Evolutionary conservation across 106 monocot species (phyloP), one percentile per base, ranked within the genome.

Genomic region (Alisma plantagoaquatica): DNA sequence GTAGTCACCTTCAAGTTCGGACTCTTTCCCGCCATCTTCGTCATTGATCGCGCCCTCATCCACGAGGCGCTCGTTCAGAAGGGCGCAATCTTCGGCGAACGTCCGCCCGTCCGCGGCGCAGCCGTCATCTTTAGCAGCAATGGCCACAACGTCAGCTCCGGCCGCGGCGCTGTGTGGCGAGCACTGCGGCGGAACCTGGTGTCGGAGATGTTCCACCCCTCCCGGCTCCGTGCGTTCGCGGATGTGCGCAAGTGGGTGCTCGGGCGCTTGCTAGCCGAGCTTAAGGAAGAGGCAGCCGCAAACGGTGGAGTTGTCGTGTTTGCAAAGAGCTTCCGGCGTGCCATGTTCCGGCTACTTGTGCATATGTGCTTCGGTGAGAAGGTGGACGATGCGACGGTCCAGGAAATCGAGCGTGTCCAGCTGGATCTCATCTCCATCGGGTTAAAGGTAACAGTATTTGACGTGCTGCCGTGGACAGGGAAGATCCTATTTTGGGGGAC

Each of bases 101-200:
- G 65, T 1, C 66, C 66, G 1, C 31, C 25, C 1, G 30, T 7
- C 1, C 10, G 20, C 21, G 20, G 22, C 19, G 18, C 47, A 4
- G 14, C 33, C 16, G 31, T n/a, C n/a, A n/a, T n/a, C n/a, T n/a
- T n/a, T 57, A 44, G 22, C 25, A 24, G 23, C 25, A 26, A 46
- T 38, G 42, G 10, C 2, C 9, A 20, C 38, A 46, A 15, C 46
- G 29, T 67, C 48, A 48, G 6, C 35, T 24, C 31, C 1, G 24
- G 31, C 57, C 12, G 10, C n/a, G 57, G 57, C 2, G 35, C 67
- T 5, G 10, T 33, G 0, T 67, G 56, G 67, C 27, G n/a, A n/a
- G n/a, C n/a, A n/a, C n/a, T n/a, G n/a, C n/a, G n/a, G n/a, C n/a
- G 67, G 1, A 27, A 47, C 31, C 66, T 66, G 56, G 42, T 27